A percentile compares a stretch with the other conserved stretches of the same genome.
phyloP scores from a whole-genome alignment of 176 grass and related monocot genomes.

The Cenchrus purpureus region DNA sequence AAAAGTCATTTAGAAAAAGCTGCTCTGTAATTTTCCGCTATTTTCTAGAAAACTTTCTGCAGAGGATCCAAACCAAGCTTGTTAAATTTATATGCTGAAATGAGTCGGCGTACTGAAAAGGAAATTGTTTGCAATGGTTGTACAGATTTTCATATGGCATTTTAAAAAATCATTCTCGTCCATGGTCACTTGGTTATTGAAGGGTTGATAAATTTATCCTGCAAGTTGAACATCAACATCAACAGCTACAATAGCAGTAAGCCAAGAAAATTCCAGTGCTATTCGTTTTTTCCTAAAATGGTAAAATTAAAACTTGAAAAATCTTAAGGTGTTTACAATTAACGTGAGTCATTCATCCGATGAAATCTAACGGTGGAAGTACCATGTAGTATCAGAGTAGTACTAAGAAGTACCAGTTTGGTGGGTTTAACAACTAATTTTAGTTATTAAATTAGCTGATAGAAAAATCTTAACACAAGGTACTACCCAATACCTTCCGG shows the following conservation, averaged over 20 bases:
- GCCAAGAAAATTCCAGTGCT: neutral
- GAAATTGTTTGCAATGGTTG: neutral
- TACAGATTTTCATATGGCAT: neutral
- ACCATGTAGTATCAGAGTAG: no score
- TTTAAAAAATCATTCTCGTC: neutral
- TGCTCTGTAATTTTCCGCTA: neutral
- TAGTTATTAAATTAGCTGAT: no score
- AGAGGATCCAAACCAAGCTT: neutral
- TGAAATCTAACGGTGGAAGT: no score
- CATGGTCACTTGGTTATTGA: neutral
- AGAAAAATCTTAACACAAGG: no score
- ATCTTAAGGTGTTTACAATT: no score
- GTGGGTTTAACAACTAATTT: no score
- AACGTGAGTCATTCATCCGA: no score
- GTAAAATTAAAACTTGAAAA: slow-evolving; percentile 23
- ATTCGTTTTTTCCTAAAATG: neutral
- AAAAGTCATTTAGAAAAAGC: neutral
- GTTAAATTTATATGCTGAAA: neutral
- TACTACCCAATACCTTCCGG: no score
- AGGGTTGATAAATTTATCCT: neutral
- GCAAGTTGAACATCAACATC: neutral
- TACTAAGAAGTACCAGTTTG: no score
- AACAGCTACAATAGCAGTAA: neutral
- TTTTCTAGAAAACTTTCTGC: slow-evolving; percentile 2
- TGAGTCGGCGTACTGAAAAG: neutral